A percentile compares a stretch with the other conserved stretches of the same genome.
Conservation (phyloP, 495 filamentous ascomycete species). For the Xylaria curta region DNA sequence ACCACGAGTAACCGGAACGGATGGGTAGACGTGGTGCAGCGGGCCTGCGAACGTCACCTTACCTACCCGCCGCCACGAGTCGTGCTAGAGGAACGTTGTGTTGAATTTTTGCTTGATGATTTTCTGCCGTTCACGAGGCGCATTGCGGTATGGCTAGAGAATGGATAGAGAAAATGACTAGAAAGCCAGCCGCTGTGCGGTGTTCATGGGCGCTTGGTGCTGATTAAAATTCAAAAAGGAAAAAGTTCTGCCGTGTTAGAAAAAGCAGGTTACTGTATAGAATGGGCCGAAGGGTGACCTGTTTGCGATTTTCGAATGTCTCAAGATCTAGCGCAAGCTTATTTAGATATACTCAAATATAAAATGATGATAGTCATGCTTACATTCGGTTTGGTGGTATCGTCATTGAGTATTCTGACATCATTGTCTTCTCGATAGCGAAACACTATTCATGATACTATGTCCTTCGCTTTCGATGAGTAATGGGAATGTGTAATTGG, state of each 20-base stretch:
- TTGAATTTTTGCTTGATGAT: not conserved
- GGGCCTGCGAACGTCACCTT: not conserved
- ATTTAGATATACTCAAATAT: not conserved
- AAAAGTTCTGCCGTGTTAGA: not conserved
- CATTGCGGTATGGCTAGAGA: not conserved
- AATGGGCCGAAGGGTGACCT: not conserved
- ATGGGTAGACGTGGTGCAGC: not conserved
- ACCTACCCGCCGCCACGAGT: not conserved
- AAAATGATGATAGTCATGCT: not conserved
- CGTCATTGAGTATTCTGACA: not conserved
- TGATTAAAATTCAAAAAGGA: not conserved
- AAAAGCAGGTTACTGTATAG: not conserved
- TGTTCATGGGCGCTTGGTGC: not conserved
- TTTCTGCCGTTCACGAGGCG: not conserved
- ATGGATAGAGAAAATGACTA: not conserved
- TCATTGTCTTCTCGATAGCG: not conserved
- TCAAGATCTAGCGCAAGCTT: not conserved
- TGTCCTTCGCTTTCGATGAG: not conserved
- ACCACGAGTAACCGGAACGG: not conserved
- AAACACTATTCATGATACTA: not conserved
- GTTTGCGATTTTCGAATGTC: not conserved
- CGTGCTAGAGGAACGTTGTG: not conserved
- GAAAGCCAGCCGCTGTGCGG: not conserved
- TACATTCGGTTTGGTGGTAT: not conserved
- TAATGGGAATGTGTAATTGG: no score